phyloP scores from a whole-genome alignment of 2,329 filamentous ascomycete genomes.

The Clarireedia sp. region DNA sequence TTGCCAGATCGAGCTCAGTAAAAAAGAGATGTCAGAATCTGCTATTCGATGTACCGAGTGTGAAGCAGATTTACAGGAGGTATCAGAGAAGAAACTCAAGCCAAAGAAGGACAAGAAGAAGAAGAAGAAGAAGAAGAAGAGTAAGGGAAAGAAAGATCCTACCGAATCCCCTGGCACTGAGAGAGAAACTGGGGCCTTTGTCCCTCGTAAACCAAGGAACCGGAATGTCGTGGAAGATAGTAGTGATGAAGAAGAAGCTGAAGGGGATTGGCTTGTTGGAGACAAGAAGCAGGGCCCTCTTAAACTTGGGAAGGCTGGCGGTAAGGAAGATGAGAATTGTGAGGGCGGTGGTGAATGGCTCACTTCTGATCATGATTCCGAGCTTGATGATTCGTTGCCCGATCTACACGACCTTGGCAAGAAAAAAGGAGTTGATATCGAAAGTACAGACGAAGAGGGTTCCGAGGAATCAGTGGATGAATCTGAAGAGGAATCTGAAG shows the following conservation, averaged over 20 bases:
- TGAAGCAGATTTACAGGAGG: slow-evolving; percentile 61
- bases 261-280: slow-evolving; percentile 73
- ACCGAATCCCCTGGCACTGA: neutral
- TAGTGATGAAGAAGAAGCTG: slow-evolving; percentile 54
- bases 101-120: slow-evolving; percentile 34
- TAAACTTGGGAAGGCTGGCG: slow-evolving; percentile 70
- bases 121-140: slow-evolving; percentile 33
- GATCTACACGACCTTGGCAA: slow-evolving; percentile 28
- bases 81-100: slow-evolving; percentile 38
- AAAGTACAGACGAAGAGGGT: slow-evolving; percentile 30
- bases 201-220: slow-evolving; percentile 39
- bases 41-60: slow-evolving; percentile 65
- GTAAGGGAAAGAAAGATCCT: slow-evolving; percentile 26
- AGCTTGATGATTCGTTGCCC: slow-evolving; percentile 37
- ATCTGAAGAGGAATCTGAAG: slow-evolving; percentile 28
- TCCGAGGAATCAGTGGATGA: slow-evolving; percentile 27
- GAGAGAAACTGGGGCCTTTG: slow-evolving; percentile 15
- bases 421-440: slow-evolving; percentile 18
- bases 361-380: slow-evolving; percentile 51
- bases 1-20: slow-evolving; percentile 27
- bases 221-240: slow-evolving; percentile 56
- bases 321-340: slow-evolving; percentile 77
- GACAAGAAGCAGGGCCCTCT: slow-evolving; percentile 54
- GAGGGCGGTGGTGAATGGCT: slow-evolving; percentile 81
- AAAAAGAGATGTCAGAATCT: slow-evolving; percentile 32